A percentile compares a stretch with the other conserved stretches of the same genome.
Conservation (phyloP, 352 stramenopile species). For the Globisporangium nodosum region DNA sequence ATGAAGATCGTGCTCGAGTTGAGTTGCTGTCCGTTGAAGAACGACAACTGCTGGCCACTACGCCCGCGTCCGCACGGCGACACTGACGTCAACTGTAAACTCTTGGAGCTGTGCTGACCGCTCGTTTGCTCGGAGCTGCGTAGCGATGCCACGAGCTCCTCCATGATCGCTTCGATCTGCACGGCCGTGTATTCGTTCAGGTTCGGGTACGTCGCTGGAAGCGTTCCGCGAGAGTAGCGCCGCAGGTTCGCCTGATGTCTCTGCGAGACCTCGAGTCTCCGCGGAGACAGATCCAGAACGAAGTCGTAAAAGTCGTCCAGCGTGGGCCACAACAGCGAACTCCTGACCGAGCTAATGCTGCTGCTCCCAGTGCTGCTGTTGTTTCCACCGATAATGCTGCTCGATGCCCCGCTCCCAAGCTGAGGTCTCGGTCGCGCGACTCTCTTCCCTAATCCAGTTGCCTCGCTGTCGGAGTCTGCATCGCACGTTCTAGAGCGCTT, state of each 20-base stretch:
- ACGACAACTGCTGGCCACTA: constrained; percentile 17
- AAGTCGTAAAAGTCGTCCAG: constrained; percentile 78
- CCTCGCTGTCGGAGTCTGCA: background rate
- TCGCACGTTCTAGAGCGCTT: constrained; percentile 7
- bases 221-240: constrained; percentile 23
- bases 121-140: constrained; percentile 36
- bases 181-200: constrained; percentile 51
- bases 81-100: constrained; percentile 46
- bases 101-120: constrained; percentile 22
- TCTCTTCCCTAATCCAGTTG: constrained; percentile 5
- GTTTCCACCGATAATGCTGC: background rate
- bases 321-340: constrained; percentile 61
- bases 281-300: constrained; percentile 55
- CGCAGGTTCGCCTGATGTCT: constrained; percentile 23
- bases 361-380: background rate
- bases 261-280: constrained; percentile 27
- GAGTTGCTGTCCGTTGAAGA: constrained; percentile 11
- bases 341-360: constrained; percentile 21
- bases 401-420: constrained; percentile 1
- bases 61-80: constrained; percentile 32
- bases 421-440: constrained; percentile 6
- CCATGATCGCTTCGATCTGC: constrained; percentile 62
- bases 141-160: constrained; percentile 59
- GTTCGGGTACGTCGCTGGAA: constrained; percentile 39
- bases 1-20: constrained; percentile 59